phyloP scores from a whole-genome alignment of 345 rosid species.

The Populus euphratica region DNA sequence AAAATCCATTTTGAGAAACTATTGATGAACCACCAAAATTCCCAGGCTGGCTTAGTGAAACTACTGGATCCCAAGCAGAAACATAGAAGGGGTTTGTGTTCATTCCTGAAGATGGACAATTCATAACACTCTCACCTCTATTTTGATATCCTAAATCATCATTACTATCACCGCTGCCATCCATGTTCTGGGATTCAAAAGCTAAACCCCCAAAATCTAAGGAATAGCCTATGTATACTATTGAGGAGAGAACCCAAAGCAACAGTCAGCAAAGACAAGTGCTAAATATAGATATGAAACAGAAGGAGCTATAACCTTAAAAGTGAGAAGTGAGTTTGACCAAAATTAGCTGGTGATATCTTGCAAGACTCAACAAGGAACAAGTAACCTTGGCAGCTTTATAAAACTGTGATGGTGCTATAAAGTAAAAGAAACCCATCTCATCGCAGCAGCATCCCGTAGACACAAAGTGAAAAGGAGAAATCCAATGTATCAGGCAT shows the following conservation, averaged over 20 bases:
- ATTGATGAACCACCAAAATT: slow-evolving; percentile 49
- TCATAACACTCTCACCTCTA: slow-evolving; percentile 41
- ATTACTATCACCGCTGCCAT: slow-evolving; percentile 38
- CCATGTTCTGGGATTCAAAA: slow-evolving; percentile 45
- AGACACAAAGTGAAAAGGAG: slow-evolving; percentile 40
- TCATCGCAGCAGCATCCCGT: slow-evolving; percentile 47
- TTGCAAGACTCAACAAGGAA: slow-evolving; percentile 69
- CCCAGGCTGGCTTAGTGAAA: slow-evolving; percentile 41
- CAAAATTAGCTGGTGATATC: slow-evolving; percentile 50
- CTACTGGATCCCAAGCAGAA: slow-evolving; percentile 76
- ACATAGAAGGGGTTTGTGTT: slow-evolving; percentile 49
- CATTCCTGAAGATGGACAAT: slow-evolving; percentile 46
- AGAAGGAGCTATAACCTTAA: slow-evolving; percentile 19
- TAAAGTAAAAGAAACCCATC: slow-evolving; percentile 46
- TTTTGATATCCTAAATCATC: slow-evolving; percentile 49
- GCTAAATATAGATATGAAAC: slow-evolving; percentile 19
- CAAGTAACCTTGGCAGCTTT: slow-evolving; percentile 61
- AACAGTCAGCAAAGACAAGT: slow-evolving; percentile 19
- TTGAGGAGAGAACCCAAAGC: slow-evolving; percentile 22
- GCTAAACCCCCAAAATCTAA: slow-evolving; percentile 27
- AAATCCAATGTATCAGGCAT: slow-evolving; percentile 54
- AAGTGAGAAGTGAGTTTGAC: slow-evolving; percentile 44
- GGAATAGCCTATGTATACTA: slow-evolving; percentile 10
- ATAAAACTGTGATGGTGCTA: slow-evolving; percentile 45
- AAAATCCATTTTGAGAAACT: slow-evolving; percentile 50